Conservation (phyloP, 1,284 basidiomycete species). For the Fistulinella cinereoalba region DNA sequence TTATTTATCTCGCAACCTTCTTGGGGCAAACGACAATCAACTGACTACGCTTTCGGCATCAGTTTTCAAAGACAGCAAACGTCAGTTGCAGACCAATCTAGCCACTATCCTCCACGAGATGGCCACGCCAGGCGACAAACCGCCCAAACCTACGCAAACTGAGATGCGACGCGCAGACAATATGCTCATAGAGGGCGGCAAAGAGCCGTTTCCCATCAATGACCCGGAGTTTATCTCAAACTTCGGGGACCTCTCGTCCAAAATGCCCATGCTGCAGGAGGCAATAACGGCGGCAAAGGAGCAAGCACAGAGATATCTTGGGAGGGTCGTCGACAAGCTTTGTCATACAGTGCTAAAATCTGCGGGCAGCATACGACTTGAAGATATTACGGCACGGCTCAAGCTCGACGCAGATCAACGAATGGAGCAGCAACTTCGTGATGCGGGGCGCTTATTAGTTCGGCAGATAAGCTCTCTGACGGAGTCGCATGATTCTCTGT, state of each 20-base stretch:
- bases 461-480: conserved; percentile 23
- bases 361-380: conserved; percentile 22
- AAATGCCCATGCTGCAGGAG: conserved; percentile 17
- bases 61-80: conserved; percentile 13
- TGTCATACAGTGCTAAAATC: conserved; percentile 15
- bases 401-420: conserved; percentile 15
- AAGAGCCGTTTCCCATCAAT: conserved; percentile 13
- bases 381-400: conserved; percentile 23
- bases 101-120: conserved; percentile 17
- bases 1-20: conserved; percentile 17
- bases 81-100: conserved; percentile 10
- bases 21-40: conserved; percentile 15
- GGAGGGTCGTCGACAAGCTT: conserved; percentile 17
- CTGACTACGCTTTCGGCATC: conserved; percentile 12
- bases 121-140: not conserved
- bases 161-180: conserved; percentile 15
- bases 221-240: conserved; percentile 34
- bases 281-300: conserved; percentile 23
- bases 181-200: conserved; percentile 24
- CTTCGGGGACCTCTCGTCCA: conserved; percentile 19
- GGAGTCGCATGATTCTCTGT: conserved; percentile 19
- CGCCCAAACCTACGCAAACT: conserved; percentile 10
- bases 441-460: conserved; percentile 22
- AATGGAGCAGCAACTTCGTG: conserved; percentile 19
- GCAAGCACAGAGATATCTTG: conserved; percentile 24